Conservation (phyloP, 169 alveolate genomes). For the Cryptosporidium ubiquitum region DNA sequence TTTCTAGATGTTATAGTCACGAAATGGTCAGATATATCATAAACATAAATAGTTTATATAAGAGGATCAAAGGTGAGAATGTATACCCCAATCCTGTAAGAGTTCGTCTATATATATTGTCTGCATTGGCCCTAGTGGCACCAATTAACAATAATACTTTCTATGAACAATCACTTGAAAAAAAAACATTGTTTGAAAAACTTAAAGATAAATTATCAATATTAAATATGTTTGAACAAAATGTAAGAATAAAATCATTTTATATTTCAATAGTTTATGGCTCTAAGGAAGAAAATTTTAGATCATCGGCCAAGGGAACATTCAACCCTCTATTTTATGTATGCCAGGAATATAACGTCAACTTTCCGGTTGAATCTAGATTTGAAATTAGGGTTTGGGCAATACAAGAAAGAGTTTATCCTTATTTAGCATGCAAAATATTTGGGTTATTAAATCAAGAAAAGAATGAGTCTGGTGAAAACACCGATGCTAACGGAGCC, state of each 20-base stretch:
- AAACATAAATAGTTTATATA: constrained; percentile 34
- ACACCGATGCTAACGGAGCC: neutral
- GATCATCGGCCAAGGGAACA: constrained; percentile 40
- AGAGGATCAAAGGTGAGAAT: constrained; percentile 79
- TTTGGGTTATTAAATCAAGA: constrained; percentile 23
- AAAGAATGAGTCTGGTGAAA: neutral
- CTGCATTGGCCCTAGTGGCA: constrained; percentile 60
- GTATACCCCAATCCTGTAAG: constrained; percentile 83
- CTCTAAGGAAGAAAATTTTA: constrained; percentile 63
- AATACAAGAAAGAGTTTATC: constrained; percentile 76
- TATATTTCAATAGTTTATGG: constrained; percentile 69
- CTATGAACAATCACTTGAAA: constrained; percentile 9
- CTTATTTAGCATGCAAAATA: constrained; percentile 61
- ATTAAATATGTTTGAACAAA: constrained; percentile 19
- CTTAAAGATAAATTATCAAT: constrained; percentile 30
- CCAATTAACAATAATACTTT: constrained; percentile 4
- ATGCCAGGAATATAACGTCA: constrained; percentile 83
- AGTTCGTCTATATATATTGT: constrained; percentile 83
- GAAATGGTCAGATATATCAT: constrained; percentile 30
- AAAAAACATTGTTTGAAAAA: constrained; percentile 19
- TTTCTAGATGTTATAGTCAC: constrained; percentile 61
- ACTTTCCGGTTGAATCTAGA: constrained; percentile 84
- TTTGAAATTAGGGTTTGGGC: constrained; percentile 79
- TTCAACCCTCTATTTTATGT: constrained; percentile 83
- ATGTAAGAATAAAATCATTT: constrained; percentile 59